Percentiles rank a stretch among this genome's conserved stretches.
These are phyloP conservation scores for Crepidotus variabilis DNA, from an alignment of 768 basidiomycete genomes.

Conservation along the genomic window DNA sequence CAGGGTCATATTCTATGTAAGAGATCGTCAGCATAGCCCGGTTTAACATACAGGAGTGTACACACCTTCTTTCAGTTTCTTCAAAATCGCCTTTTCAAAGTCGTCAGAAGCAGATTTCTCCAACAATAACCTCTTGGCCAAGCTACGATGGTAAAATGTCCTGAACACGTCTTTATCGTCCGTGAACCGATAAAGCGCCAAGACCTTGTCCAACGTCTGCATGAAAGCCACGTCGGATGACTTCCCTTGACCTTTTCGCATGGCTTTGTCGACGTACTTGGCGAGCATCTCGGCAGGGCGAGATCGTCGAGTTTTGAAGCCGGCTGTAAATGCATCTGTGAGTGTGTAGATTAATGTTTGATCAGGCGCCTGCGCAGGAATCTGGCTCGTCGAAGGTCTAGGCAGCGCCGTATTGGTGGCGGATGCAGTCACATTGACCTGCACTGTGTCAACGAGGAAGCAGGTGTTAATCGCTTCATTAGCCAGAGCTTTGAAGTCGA, in stretches of 20 bases:
- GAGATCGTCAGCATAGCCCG: background rate
- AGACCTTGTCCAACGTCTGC: slow-evolving; percentile 55
- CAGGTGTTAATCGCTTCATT: slow-evolving; percentile 45
- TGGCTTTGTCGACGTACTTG: slow-evolving; percentile 80
- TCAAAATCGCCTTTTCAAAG: slow-evolving; percentile 79
- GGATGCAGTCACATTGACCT: slow-evolving; percentile 12
- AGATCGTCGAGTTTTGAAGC: slow-evolving; percentile 71
- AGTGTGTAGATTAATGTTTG: slow-evolving; percentile 64
- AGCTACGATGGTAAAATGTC: slow-evolving; percentile 82
- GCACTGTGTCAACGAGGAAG: slow-evolving; percentile 43
- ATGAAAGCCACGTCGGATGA: slow-evolving; percentile 63
- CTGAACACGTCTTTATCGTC: slow-evolving; percentile 94
- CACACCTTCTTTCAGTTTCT: slow-evolving; percentile 77
- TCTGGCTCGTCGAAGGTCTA: slow-evolving; percentile 23
- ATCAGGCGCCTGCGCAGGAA: slow-evolving; percentile 36
- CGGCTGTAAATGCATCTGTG: slow-evolving; percentile 64
- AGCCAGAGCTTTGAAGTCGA: slow-evolving; percentile 61
- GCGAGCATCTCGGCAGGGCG: slow-evolving; percentile 95
- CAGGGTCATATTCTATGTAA: slow-evolving; percentile 82
- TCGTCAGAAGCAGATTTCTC: slow-evolving; percentile 83
- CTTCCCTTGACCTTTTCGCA: slow-evolving; percentile 82
- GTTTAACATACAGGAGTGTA: slow-evolving; percentile 3
- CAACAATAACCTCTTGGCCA: slow-evolving; percentile 86
- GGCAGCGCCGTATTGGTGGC: slow-evolving; percentile 1
- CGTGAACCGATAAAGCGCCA: slow-evolving; percentile 80